Evolutionary conservation across 1,284 basidiomycete genomes (phyloP).

Genomic region (Ceratobasidium sp.): DNA sequence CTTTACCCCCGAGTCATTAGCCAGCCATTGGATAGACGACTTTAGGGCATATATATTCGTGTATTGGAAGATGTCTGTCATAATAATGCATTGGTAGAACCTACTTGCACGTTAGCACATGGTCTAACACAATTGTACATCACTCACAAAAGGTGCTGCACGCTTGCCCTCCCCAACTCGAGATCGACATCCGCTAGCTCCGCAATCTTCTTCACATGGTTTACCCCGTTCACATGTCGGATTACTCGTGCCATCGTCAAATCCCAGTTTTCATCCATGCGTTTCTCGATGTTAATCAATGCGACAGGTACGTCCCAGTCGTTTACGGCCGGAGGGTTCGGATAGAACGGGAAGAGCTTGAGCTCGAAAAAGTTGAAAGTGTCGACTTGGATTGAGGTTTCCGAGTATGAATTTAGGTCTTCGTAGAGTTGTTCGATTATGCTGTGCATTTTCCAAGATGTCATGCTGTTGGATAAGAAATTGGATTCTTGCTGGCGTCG

Average conservation of each 20-base stretch:
- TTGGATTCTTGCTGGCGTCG: conserved; percentile 82
- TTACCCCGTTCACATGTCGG: conserved; percentile 90
- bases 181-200: conserved; percentile 92
- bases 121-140: not conserved
- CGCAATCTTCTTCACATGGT: conserved; percentile 91
- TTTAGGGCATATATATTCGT: conserved; percentile 97
- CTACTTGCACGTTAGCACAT: conserved; percentile 56
- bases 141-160: conserved; percentile 89
- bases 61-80: conserved; percentile 96
- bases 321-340: conserved; percentile 88
- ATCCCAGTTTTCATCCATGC: conserved; percentile 95
- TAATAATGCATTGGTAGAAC: conserved; percentile 96
- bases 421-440: conserved; percentile 97
- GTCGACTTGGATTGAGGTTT: conserved; percentile 90
- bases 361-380: conserved; percentile 92
- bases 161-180: conserved; percentile 83
- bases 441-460: conserved; percentile 77
- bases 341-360: conserved; percentile 96
- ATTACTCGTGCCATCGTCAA: conserved; percentile 89
- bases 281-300: conserved; percentile 82
- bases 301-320: conserved; percentile 97
- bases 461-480: conserved; percentile 82
- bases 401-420: conserved; percentile 96
- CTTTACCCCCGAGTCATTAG: conserved; percentile 82
- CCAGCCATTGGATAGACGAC: conserved; percentile 85